Percentiles rank a stretch among this genome's conserved stretches.
These are phyloP conservation scores for Fusarium anthophilum DNA, from an alignment of 2,329 filamentous ascomycete species.

Conservation along the genomic window DNA sequence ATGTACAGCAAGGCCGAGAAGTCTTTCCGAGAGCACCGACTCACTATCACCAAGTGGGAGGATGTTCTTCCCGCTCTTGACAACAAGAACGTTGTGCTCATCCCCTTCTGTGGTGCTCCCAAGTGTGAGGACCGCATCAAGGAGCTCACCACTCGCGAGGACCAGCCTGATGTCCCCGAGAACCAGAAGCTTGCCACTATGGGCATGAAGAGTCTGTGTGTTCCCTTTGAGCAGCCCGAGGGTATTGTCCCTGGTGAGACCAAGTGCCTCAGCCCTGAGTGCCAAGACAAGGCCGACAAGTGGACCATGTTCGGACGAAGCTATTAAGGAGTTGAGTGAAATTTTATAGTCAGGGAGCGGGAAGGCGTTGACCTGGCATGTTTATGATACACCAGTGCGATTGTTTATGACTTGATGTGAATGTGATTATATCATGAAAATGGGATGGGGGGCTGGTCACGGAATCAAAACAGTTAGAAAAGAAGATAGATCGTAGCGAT, in stretches of 20 bases:
- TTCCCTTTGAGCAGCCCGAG: slow-evolving; percentile 82
- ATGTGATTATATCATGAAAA: slow-evolving; percentile 42
- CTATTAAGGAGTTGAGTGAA: slow-evolving; percentile 55
- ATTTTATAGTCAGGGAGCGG: slow-evolving; percentile 37
- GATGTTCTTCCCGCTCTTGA: slow-evolving; percentile 92
- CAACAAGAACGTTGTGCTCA: slow-evolving; percentile 89
- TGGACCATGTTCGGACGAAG: slow-evolving; percentile 94
- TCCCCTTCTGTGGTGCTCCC: slow-evolving; percentile 84
- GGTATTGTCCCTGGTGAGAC: slow-evolving; percentile 82
- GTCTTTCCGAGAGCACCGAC: slow-evolving; percentile 81
- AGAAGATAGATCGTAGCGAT: slow-evolving; percentile 36
- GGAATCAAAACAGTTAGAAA: slow-evolving; percentile 34
- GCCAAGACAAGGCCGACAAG: slow-evolving; percentile 76
- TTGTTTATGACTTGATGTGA: slow-evolving; percentile 44
- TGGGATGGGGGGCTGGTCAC: slow-evolving; percentile 23
- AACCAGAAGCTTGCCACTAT: slow-evolving; percentile 65
- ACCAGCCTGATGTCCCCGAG: slow-evolving; percentile 63
- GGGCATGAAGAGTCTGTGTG: slow-evolving; percentile 79
- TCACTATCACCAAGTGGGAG: slow-evolving; percentile 86
- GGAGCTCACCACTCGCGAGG: slow-evolving; percentile 82
- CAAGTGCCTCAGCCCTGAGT: slow-evolving; percentile 92
- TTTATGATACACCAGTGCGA: slow-evolving; percentile 45
- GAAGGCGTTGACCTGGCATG: slow-evolving; percentile 42
- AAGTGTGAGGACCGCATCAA: slow-evolving; percentile 96
- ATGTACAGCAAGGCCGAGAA: slow-evolving; percentile 80